These are phyloP conservation scores for Calycina herbarum DNA, from an alignment of 2,329 filamentous ascomycete genomes.

Conservation along the genomic window DNA sequence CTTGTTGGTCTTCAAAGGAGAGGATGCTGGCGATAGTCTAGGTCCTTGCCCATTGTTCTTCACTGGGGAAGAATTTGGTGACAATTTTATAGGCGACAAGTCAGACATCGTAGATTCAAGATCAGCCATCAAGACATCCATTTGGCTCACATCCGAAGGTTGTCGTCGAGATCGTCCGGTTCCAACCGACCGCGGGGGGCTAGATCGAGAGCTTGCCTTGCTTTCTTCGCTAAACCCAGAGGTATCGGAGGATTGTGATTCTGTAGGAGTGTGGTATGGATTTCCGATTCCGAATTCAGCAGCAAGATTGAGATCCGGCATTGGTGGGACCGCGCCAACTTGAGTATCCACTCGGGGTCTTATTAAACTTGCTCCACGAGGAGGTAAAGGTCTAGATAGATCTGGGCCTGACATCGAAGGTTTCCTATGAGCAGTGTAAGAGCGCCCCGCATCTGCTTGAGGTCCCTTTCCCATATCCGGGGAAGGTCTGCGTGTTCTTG, in stretches of 20 bases:
- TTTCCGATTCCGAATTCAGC: constrained; percentile 62
- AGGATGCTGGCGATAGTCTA: neutral
- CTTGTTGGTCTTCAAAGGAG: neutral
- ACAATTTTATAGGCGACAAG: constrained; percentile 37
- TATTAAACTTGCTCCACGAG: constrained; percentile 35
- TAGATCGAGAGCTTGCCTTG: constrained; percentile 62
- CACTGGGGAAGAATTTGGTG: constrained; percentile 21
- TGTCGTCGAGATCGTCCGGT: constrained; percentile 39
- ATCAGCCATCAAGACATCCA: constrained; percentile 57
- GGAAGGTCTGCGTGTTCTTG: constrained; percentile 19
- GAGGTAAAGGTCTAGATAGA: constrained; percentile 32
- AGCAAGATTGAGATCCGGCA: constrained; percentile 51
- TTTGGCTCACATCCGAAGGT: constrained; percentile 41
- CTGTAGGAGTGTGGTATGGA: constrained; percentile 63
- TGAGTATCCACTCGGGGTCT: constrained; percentile 26
- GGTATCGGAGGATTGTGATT: constrained; percentile 64
- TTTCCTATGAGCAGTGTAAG: constrained; percentile 21
- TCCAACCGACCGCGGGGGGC: constrained; percentile 48
- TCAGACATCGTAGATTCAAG: constrained; percentile 53
- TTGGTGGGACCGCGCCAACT: constrained; percentile 28
- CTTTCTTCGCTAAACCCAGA: constrained; percentile 61
- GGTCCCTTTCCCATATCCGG: neutral
- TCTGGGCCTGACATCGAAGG: constrained; percentile 34
- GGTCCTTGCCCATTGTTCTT: neutral
- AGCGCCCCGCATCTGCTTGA: neutral